phyloP scores from a whole-genome alignment of 2,329 filamentous ascomycete genomes.

The Stemphylium beticola region DNA sequence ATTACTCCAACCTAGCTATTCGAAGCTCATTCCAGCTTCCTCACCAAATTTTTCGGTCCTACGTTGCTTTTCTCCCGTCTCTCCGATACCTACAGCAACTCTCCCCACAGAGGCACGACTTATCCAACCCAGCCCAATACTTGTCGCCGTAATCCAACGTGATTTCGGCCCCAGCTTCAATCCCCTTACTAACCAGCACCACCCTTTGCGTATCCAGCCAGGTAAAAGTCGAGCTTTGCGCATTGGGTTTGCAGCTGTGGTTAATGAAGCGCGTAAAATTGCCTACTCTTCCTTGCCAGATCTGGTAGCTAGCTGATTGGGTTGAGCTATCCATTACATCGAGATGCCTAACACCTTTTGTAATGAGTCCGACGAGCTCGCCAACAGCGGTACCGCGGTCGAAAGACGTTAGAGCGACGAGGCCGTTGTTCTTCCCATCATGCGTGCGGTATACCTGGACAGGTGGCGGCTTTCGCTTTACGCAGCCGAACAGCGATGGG shows the following conservation, averaged over 20 bases:
- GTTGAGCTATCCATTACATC: slow-evolving; percentile 62
- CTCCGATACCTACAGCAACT: slow-evolving; percentile 56
- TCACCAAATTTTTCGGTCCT: neutral
- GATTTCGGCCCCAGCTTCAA: slow-evolving; percentile 60
- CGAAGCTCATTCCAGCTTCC: too few species aligned
- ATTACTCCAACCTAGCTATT: too few species aligned
- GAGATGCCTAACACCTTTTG: slow-evolving; percentile 57
- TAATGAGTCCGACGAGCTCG: slow-evolving; percentile 63
- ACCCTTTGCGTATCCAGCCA: slow-evolving; percentile 63
- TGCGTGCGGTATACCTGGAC: slow-evolving; percentile 61
- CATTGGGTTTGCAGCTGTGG: slow-evolving; percentile 64
- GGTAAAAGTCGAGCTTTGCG: slow-evolving; percentile 63
- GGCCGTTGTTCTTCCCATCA: slow-evolving; percentile 62
- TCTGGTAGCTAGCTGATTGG: slow-evolving; percentile 63
- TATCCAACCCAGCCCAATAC: slow-evolving; percentile 64
- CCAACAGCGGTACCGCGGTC: slow-evolving; percentile 61
- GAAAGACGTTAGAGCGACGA: slow-evolving; percentile 55
- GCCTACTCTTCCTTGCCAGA: slow-evolving; percentile 62
- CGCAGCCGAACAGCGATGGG: slow-evolving; percentile 58
- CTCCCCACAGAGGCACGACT: slow-evolving; percentile 62
- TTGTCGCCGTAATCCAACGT: slow-evolving; percentile 65
- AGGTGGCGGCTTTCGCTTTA: slow-evolving; percentile 50
- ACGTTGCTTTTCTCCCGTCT: neutral
- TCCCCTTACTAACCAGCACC: slow-evolving; percentile 62
- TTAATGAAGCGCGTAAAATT: slow-evolving; percentile 67